Evolutionary conservation across 208 protist genomes (phyloP), one percentile per base, ranked within the genome.

Genomic region (Wallacemonas sp.): DNA sequence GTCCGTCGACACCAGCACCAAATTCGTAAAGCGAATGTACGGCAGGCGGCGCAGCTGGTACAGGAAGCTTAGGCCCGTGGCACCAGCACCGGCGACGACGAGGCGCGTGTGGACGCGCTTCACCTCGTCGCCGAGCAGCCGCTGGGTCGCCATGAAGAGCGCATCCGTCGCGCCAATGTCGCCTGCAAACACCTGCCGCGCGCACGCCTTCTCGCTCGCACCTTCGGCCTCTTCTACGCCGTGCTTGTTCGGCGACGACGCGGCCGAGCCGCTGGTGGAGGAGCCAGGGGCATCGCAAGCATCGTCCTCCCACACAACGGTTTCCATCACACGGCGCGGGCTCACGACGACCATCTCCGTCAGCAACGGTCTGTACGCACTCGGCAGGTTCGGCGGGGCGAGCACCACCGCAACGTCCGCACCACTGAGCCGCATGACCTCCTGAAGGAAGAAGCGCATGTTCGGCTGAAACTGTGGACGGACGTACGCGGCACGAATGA

Each of bases 1-100:
- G 67, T 96, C 88, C 0, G 78, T 88, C 2, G 90, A 92, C 27
- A 97, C 66, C n/a, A 97, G 78, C 0, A 93, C 73, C 44, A 97
- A 68, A 71, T 96, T 96, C 19, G 76, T 83, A 73, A 94, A 92
- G 39, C 66, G 76, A n/a, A 90, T 68, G 71, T 93, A 95, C 17
- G 93, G 87, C 0, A 94, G 70, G 19, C 65, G 39, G 22, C 94
- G 64, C 33, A 95, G 83, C 34, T 76, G 78, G 63, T 97, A 77
- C 52, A 97, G 74, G 67, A 87, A 79, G 26, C 74, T 54, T 4
- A 97, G 69, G 3, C 84, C 91, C 3, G 91, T 97, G 15, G 82
- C 63, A 10, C 88, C 84, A 24, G 89, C 89, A 5, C 93, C 93
- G 19, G 94, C 85, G 30, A 97, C 69, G 21, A 96, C 85, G 27